Base-by-base conservation (phyloP, 441 rosid species). In the Raphanus hybrid region DNA sequence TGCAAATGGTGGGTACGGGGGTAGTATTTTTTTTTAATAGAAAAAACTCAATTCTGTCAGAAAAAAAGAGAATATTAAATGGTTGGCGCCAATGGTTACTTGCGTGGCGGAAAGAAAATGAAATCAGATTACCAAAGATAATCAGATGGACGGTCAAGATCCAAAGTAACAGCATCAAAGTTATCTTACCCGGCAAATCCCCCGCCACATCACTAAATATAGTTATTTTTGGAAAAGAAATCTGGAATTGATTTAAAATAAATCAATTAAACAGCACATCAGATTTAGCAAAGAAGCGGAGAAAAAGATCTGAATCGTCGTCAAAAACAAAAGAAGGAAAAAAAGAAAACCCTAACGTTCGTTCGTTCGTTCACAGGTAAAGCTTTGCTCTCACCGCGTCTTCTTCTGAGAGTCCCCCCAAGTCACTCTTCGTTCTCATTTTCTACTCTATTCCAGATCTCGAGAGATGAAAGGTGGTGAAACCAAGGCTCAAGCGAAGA, bases 391-490 rank as follows among this genome's bases (percentile, higher is more conserved):
- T 5, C 74, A 29, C 82, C 82, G 18, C 18, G 55, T 48, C 71
- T 16, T 41, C 26, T 23, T 23, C 26, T 23, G 26, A 23, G 82
- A 70, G 78, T 86, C 80, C 79, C 15, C 70, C 74, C 64, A 75
- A 41, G 77, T 7, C 70, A 2, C 61, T 65, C 37, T 23, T 57
- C 27, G 8, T 81, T 58, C 65, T 67, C 69, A 75, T 8, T 16
- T 5, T 82, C 59, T 78, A 45, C 67, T 77, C 70, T n/a, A 3
- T 14, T 16, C 71, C 86, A 88, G 96, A 82, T 81, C 72, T 81
- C 64, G 67, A 39, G 79, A 93, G 61, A 57, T 93, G 97, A 93
- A 91, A 80, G 88, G 89, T 37, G 87, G 85, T 18, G 83, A 81
- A 82, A 80, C 87, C 4, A 85, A 88, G 82, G 68, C 87, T 2